phyloP scores from a whole-genome alignment of 1,284 basidiomycete genomes.

The Ustilago tritici region DNA sequence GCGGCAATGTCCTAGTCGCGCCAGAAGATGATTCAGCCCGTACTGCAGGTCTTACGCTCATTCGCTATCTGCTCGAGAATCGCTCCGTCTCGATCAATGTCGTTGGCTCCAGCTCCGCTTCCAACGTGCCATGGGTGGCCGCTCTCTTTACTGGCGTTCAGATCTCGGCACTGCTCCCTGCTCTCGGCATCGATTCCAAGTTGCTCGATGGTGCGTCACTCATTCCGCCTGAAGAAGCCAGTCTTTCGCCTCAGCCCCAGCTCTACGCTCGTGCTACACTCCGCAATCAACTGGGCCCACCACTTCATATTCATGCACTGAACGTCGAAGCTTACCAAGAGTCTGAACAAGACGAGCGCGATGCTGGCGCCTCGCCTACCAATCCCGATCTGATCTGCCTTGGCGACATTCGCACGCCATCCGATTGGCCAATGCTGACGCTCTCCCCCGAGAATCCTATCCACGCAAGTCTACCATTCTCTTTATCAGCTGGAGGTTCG shows the following conservation, averaged over 20 bases:
- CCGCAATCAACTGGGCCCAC: conserved; percentile 52
- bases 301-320: conserved; percentile 43
- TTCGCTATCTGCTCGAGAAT: conserved; percentile 55
- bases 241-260: conserved; percentile 15
- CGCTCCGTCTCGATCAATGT: conserved; percentile 36
- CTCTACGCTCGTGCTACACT: conserved; percentile 55
- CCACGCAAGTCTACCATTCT: conserved; percentile 53
- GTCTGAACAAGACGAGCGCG: conserved; percentile 1
- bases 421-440: conserved; percentile 45
- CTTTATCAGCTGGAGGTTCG: conserved; percentile 49
- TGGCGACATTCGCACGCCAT: conserved; percentile 45
- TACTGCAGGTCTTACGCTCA: conserved; percentile 31
- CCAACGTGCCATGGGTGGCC: conserved; percentile 48
- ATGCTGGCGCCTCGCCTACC: neutral
- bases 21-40: conserved; percentile 14
- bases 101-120: conserved; percentile 31
- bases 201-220: conserved; percentile 59
- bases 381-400: conserved; percentile 20
- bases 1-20: conserved; percentile 29
- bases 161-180: conserved; percentile 46
- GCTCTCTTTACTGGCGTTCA: conserved; percentile 30
- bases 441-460: conserved; percentile 34
- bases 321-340: conserved; percentile 37
- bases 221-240: conserved; percentile 19
- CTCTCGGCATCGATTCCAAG: conserved; percentile 44